Evolutionary conservation across 2,329 filamentous ascomycete genomes (phyloP).

Genomic region (Colletotrichum sp.): DNA sequence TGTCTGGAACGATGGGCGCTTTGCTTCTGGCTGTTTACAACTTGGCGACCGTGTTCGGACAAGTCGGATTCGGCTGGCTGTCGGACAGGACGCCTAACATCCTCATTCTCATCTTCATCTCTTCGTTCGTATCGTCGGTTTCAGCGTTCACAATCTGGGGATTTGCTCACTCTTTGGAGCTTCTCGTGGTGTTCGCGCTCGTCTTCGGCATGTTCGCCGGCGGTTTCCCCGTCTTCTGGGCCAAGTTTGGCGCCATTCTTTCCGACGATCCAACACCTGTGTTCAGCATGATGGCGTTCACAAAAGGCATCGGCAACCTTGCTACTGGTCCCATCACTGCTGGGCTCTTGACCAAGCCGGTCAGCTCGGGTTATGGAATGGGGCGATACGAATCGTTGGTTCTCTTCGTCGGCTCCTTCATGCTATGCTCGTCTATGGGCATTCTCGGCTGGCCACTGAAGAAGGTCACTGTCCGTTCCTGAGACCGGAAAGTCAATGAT

Average conservation of each 20-base stretch:
- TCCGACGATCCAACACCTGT: constrained; percentile 30
- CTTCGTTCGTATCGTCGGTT: constrained; percentile 50
- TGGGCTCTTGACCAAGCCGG: constrained; percentile 18
- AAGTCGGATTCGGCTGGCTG: constrained; percentile 48
- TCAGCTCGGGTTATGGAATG: constrained; percentile 11
- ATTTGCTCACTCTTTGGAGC: constrained; percentile 44
- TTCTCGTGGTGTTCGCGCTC: constrained; percentile 55
- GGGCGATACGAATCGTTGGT: constrained; percentile 12
- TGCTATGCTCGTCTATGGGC: constrained; percentile 15
- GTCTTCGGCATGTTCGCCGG: constrained; percentile 64
- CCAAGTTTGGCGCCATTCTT: constrained; percentile 29
- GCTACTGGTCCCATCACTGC: constrained; percentile 29
- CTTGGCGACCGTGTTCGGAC: constrained; percentile 49
- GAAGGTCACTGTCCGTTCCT: not conserved
- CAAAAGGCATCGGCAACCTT: constrained; percentile 32
- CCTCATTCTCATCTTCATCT: constrained; percentile 44
- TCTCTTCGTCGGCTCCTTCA: constrained; percentile 14
- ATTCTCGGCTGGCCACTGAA: constrained; percentile 12
- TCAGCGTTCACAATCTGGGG: constrained; percentile 61
- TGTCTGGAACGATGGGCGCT: constrained; percentile 45
- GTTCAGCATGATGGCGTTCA: constrained; percentile 32
- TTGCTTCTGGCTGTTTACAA: constrained; percentile 55
- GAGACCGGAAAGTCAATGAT: not conserved
- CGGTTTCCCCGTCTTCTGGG: constrained; percentile 28
- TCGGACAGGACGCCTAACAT: constrained; percentile 50